These are phyloP conservation scores for Euclidium syriacum DNA, from an alignment of 345 rosid species.

Conservation along the genomic window DNA sequence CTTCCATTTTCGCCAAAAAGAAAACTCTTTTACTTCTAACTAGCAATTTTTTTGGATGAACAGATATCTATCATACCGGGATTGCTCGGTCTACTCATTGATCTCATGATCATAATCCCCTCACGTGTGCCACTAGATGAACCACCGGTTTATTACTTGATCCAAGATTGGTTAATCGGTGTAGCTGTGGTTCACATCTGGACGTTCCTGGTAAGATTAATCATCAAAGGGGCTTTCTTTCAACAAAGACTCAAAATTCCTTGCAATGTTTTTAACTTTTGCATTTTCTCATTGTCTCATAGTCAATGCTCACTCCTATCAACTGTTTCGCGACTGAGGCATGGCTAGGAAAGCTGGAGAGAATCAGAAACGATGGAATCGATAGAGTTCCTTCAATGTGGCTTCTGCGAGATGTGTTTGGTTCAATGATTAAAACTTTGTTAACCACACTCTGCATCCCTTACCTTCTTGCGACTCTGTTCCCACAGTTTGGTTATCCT, in stretches of 20 bases:
- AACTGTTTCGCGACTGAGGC: constrained; percentile 6
- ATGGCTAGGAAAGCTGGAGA: constrained; percentile 13
- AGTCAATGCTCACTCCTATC: constrained; percentile 5
- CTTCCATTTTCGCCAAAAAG: no score
- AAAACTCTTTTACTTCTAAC: background rate
- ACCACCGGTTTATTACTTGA: constrained; percentile 9
- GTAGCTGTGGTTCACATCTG: constrained; percentile 11
- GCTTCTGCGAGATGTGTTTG: constrained; percentile 19
- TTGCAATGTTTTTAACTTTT: background rate
- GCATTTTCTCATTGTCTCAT: background rate
- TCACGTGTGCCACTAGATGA: constrained; percentile 8
- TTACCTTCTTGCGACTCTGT: constrained; percentile 3
- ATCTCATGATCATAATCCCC: constrained; percentile 24
- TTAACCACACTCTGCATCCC: constrained; percentile 10
- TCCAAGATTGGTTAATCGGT: constrained; percentile 24
- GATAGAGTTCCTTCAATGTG: background rate
- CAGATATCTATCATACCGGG: constrained; percentile 18
- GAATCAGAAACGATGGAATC: background rate
- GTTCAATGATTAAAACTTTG: constrained; percentile 16
- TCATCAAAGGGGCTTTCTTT: background rate
- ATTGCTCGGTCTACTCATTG: constrained; percentile 18
- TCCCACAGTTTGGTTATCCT: constrained; percentile 18
- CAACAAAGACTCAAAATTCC: background rate
- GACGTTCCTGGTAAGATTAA: constrained; percentile 17
- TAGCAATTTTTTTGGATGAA: background rate